Conservation (phyloP, 2,329 filamentous ascomycete species). For the Fusarium haematococcum region DNA sequence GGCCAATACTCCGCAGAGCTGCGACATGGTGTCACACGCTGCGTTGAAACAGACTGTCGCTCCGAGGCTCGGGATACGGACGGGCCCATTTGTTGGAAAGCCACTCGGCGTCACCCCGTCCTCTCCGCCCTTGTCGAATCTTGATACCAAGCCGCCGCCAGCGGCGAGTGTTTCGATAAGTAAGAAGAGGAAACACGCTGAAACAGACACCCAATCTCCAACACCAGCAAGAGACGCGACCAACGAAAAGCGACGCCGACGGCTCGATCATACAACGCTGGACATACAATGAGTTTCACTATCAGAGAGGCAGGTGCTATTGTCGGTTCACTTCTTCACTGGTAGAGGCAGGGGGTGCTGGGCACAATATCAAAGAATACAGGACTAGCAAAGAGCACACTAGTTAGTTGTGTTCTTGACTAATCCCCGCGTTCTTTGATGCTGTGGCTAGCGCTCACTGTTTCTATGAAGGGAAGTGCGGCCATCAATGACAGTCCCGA, state of each 20-base stretch:
- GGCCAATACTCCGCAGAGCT: background rate
- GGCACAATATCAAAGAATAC: background rate
- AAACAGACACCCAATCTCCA: background rate
- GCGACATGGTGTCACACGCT: background rate
- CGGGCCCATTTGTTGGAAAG: background rate
- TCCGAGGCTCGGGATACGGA: background rate
- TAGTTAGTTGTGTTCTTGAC: background rate
- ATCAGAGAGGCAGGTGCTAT: background rate
- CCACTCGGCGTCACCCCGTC: background rate
- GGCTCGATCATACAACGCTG: background rate
- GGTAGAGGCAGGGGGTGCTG: background rate
- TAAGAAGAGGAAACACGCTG: background rate
- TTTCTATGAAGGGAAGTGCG: background rate
- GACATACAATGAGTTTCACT: background rate
- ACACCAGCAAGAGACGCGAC: background rate
- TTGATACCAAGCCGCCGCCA: background rate
- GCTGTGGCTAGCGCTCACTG: background rate
- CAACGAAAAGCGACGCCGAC: background rate
- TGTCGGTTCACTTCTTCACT: background rate
- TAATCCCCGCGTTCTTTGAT: background rate
- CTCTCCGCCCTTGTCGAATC: background rate
- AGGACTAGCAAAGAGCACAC: background rate
- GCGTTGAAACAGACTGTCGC: background rate
- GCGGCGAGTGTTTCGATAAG: background rate
- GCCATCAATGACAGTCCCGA: background rate